phyloP scores from a whole-genome alignment of 164 flowering plant genomes.

The Annona cherimola region DNA sequence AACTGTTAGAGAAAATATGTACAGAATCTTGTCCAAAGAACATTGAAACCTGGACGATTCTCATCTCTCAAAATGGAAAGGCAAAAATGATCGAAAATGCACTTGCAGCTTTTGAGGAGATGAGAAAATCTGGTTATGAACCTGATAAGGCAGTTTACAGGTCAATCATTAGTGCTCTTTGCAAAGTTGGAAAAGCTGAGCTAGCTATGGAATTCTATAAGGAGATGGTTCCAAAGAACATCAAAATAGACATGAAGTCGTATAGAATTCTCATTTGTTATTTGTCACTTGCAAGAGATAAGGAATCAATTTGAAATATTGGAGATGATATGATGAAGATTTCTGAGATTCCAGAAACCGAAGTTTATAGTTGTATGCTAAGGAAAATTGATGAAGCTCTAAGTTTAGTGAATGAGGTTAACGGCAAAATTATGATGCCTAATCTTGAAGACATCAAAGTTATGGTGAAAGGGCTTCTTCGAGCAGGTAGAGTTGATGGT shows the following conservation, averaged over 20 bases:
- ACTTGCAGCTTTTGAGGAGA: constrained; percentile 46
- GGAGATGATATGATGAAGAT: constrained; percentile 62
- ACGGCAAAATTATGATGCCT: constrained; percentile 30
- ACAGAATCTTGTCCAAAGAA: constrained; percentile 37
- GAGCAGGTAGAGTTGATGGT: constrained; percentile 51
- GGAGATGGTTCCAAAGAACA: constrained; percentile 54
- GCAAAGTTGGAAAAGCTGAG: constrained; percentile 48
- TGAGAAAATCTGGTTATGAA: constrained; percentile 49
- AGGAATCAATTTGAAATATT: constrained; percentile 31
- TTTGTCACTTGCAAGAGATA: constrained; percentile 50
- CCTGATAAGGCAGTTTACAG: constrained; percentile 53
- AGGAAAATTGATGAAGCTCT: constrained; percentile 63
- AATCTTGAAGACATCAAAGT: constrained; percentile 35
- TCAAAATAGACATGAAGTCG: constrained; percentile 31
- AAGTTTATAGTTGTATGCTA: constrained; percentile 39
- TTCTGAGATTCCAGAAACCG: constrained; percentile 35
- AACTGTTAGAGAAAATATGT: constrained; percentile 60
- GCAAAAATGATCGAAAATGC: constrained; percentile 52
- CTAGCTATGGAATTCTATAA: constrained; percentile 71
- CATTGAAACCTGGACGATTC: constrained; percentile 74
- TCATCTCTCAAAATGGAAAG: constrained; percentile 53
- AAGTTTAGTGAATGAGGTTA: constrained; percentile 53
- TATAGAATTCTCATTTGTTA: constrained; percentile 44
- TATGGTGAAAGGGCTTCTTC: constrained; percentile 66
- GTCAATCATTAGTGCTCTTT: constrained; percentile 41